These are phyloP conservation scores for Agapanthus africanus DNA, from an alignment of 106 monocot species.

Conservation along the genomic window DNA sequence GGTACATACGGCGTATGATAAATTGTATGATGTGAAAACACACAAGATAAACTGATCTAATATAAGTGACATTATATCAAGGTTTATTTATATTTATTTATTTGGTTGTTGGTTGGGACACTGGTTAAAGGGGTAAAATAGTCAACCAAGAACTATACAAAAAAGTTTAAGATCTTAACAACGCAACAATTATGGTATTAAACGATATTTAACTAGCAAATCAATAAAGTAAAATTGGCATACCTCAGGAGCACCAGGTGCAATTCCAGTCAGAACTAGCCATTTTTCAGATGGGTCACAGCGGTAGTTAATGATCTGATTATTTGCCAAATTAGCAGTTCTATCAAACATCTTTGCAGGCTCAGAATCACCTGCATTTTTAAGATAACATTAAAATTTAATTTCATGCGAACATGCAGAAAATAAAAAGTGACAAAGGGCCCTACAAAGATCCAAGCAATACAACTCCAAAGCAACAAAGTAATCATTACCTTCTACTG, in stretches of 20 bases:
- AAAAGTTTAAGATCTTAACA: no score
- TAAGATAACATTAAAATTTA: not conserved
- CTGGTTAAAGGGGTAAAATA: no score
- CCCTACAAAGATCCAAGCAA: not conserved
- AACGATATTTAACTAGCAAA: no score
- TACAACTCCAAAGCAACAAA: slow-evolving; percentile 6
- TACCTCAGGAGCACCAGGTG: slow-evolving; percentile 94
- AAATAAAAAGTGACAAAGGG: not conserved
- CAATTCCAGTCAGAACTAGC: slow-evolving; percentile 95
- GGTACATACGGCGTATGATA: no score
- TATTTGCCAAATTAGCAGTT: slow-evolving; percentile 82
- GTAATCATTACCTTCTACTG: slow-evolving; percentile 62
- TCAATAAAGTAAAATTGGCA: not conserved
- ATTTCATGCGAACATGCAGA: slow-evolving; percentile 9
- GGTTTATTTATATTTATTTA: no score
- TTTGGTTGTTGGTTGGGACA: no score
- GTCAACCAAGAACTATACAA: no score
- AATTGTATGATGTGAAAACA: no score
- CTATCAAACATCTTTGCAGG: slow-evolving; percentile 93
- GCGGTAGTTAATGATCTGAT: slow-evolving; percentile 95
- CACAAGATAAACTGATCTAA: no score
- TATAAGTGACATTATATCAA: no score
- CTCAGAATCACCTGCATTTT: slow-evolving; percentile 58
- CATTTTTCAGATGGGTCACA: slow-evolving; percentile 97
- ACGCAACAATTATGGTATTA: no score